A percentile compares a stretch with the other conserved stretches of the same genome.
Evolutionary conservation across 805 yeast species (phyloP).

Genomic region (Isabelozyma pseudorhagii): DNA sequence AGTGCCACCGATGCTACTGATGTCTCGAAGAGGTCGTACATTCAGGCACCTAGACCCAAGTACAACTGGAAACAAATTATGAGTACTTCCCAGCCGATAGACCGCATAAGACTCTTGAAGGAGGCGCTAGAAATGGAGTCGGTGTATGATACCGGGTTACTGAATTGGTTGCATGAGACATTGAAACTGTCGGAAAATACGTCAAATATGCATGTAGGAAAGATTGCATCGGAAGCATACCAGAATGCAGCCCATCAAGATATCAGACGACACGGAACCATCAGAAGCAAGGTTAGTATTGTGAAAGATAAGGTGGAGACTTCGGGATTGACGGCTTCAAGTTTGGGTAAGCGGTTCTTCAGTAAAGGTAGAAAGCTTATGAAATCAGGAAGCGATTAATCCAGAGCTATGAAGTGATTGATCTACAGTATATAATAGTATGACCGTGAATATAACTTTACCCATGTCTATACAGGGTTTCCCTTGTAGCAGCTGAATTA

Average conservation of each 20-base stretch:
- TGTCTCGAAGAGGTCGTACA: conserved; percentile 1
- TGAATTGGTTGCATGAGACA: conserved; percentile 51
- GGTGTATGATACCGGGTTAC: conserved; percentile 54
- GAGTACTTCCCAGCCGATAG: conserved; percentile 37
- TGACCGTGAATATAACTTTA: neutral
- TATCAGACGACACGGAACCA: conserved; percentile 47
- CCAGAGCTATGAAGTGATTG: no score
- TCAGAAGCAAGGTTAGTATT: conserved; percentile 45
- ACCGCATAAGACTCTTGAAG: conserved; percentile 38
- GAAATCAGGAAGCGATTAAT: conserved; percentile 14
- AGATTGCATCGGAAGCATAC: conserved; percentile 62
- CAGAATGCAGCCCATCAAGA: conserved; percentile 60
- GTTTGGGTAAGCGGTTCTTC: conserved; percentile 52
- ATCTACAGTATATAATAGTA: no score
- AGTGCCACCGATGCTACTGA: conserved; percentile 9
- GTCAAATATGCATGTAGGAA: conserved; percentile 44
- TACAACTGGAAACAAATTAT: conserved; percentile 42
- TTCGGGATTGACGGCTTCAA: conserved; percentile 49
- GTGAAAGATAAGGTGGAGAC: conserved; percentile 49
- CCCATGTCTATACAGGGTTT: no score
- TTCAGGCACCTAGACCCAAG: conserved; percentile 21
- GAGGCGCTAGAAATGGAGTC: conserved; percentile 42
- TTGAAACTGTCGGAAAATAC: conserved; percentile 33
- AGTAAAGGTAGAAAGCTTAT: conserved; percentile 54
- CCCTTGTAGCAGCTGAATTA: no score